These are phyloP conservation scores for Solanum paucissectum DNA, from an alignment of 257 asterid species.

Conservation along the genomic window DNA sequence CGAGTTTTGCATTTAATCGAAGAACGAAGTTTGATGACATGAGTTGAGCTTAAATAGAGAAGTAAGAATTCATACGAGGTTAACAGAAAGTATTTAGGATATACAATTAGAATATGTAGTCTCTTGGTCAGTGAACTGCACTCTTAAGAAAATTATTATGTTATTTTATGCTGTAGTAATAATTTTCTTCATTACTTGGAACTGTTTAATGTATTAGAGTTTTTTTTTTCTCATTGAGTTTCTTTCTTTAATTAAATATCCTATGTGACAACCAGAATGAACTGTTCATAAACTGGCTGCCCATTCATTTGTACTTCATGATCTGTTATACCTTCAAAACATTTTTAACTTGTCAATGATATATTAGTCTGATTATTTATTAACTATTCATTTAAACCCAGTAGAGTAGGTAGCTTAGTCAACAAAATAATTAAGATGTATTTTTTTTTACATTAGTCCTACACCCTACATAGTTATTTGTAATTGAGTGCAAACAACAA, in stretches of 20 bases:
- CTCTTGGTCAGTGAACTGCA: background rate
- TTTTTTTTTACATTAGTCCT: background rate
- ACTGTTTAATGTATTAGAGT: background rate
- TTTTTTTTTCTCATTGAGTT: background rate
- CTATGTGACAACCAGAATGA: background rate
- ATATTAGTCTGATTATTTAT: background rate
- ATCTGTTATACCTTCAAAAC: background rate
- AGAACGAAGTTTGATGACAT: background rate
- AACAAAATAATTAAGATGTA: background rate
- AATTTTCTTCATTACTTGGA: background rate
- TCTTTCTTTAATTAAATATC: background rate
- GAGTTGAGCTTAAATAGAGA: background rate
- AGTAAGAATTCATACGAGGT: background rate
- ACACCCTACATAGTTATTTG: background rate
- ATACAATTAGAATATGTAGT: background rate
- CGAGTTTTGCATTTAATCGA: background rate
- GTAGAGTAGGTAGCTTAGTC: background rate
- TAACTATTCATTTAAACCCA: background rate
- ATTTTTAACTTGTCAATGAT: background rate
- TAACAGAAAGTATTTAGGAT: too few species aligned
- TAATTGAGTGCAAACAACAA: background rate
- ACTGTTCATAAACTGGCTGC: background rate
- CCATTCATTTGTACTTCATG: background rate
- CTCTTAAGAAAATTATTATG: background rate
- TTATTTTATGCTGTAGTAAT: background rate